These are phyloP conservation scores for Jaltomata sinuosa DNA, from an alignment of 257 asterid genomes.

Conservation along the genomic window DNA sequence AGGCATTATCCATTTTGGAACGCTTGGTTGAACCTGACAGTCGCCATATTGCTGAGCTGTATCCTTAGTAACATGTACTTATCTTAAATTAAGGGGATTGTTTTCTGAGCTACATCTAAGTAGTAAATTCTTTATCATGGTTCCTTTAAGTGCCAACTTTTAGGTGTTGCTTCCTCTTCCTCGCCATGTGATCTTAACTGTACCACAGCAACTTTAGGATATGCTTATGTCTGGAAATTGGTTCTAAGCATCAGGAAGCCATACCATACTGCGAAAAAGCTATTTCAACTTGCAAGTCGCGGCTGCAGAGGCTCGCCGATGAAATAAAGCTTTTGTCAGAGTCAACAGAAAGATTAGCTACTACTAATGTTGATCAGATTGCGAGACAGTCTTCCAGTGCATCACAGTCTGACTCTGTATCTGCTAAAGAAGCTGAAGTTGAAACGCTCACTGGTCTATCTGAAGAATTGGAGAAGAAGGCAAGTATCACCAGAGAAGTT, in stretches of 20 bases:
- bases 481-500: slow-evolving; percentile 1
- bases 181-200: slow-evolving; percentile 28
- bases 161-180: background rate
- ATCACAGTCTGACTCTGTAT: slow-evolving; percentile 27
- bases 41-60: slow-evolving; percentile 85
- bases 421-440: slow-evolving; percentile 55
- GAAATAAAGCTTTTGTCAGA: slow-evolving; percentile 30
- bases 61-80: slow-evolving; percentile 39
- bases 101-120: background rate
- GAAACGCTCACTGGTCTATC: slow-evolving; percentile 63
- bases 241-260: slow-evolving; percentile 84
- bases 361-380: slow-evolving; percentile 31
- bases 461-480: slow-evolving; percentile 84
- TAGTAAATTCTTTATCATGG: background rate
- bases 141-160: background rate
- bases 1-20: slow-evolving; percentile 79
- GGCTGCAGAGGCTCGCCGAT: slow-evolving; percentile 48
- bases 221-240: slow-evolving; percentile 88
- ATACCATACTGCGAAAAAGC: slow-evolving; percentile 72
- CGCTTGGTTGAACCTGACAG: slow-evolving; percentile 83
- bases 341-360: slow-evolving; percentile 19
- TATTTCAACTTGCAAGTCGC: slow-evolving; percentile 59
- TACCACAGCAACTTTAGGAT: slow-evolving; percentile 71
- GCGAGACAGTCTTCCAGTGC: slow-evolving; percentile 32
- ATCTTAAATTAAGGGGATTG: background rate